Evolutionary conservation across 106 monocot species (phyloP), one percentile per base, ranked within the genome.

Genomic region (Dactylorhiza incarnata): DNA sequence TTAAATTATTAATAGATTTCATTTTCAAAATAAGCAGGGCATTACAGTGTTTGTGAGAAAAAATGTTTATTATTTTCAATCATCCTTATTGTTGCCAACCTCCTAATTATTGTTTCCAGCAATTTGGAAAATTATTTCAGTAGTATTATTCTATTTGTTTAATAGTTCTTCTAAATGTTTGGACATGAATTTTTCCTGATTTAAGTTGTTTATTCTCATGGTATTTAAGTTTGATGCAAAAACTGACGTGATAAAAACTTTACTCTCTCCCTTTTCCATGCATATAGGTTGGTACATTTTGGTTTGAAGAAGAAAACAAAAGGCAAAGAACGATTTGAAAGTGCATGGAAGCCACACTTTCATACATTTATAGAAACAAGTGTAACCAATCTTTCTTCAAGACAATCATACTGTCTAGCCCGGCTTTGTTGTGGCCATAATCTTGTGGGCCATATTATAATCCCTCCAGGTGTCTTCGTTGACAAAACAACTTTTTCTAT

Each of bases 401-500:
- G 71, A 24, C 49, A 75, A 7, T 23, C 20, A n/a, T 58, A 74
- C 24, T 77, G 54, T 48, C 49, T 85, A 59, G 72, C 82, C 83
- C 87, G 83, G 56, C 82, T 80, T 55, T 47, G 52, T 8, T 43
- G 53, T 4, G 70, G 45, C 20, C 71, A 23, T 69, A 66, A 66
- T 24, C 70, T n/a, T 16, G 79, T 58, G 20, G 71, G 73, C 53
- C 78, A 29, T 9, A 17, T 37, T 75, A 79, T 54, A 74, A 65
- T 71, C 51, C 29, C 44, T 53, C 56, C 44, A 5, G 73, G 80
- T 68, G 25, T 72, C 22, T 84, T 89, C 78, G 9, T 46, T 49
- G 75, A 82, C 52, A 84, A 81, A 75, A 77, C 89, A 48, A 51
- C 61, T 45, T 80, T 81, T 76, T 56, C 72, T 46, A 46, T 77